phyloP scores from a whole-genome alignment of 2,329 filamentous ascomycete species.

The Sclerotinia nivalis region DNA sequence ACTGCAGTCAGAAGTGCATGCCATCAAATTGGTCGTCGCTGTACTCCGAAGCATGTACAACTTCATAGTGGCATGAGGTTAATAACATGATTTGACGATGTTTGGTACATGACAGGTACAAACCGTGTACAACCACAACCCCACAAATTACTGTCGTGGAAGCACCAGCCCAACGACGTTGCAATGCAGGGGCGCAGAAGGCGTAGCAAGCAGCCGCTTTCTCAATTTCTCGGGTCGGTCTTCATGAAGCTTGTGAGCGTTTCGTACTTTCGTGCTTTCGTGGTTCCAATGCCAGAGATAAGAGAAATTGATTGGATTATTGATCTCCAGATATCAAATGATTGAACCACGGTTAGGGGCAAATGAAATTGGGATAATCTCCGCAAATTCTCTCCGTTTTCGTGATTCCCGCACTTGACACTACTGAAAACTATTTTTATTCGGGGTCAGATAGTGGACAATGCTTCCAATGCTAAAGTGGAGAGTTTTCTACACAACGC shows the following conservation, averaged over 20 bases:
- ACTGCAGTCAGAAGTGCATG: constrained; percentile 16
- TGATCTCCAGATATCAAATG: constrained; percentile 13
- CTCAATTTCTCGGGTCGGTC: constrained; percentile 3
- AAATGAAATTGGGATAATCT: constrained; percentile 22
- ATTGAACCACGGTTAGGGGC: constrained; percentile 13
- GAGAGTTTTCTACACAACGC: constrained; percentile 10
- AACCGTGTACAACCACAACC: constrained; percentile 22
- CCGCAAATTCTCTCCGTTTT: constrained; percentile 22
- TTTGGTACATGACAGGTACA: constrained; percentile 19
- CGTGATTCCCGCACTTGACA: constrained; percentile 12
- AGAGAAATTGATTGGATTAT: constrained; percentile 16
- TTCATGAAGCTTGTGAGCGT: constrained; percentile 21
- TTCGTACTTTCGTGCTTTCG: constrained; percentile 15
- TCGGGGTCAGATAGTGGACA: constrained; percentile 11
- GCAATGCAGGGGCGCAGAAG: constrained; percentile 20
- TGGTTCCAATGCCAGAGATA: constrained; percentile 14
- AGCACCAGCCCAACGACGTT: constrained; percentile 20
- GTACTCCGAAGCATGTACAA: constrained; percentile 14
- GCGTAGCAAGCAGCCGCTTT: constrained; percentile 19
- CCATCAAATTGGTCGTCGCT: constrained; percentile 11
- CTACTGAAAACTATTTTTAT: constrained; percentile 21
- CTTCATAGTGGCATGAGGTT: constrained; percentile 14
- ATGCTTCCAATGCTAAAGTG: constrained; percentile 17
- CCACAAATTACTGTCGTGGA: constrained; percentile 19
- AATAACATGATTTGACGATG: constrained; percentile 20